Conservation (phyloP, 345 rosid genomes). For the Alliaria petiolata region DNA sequence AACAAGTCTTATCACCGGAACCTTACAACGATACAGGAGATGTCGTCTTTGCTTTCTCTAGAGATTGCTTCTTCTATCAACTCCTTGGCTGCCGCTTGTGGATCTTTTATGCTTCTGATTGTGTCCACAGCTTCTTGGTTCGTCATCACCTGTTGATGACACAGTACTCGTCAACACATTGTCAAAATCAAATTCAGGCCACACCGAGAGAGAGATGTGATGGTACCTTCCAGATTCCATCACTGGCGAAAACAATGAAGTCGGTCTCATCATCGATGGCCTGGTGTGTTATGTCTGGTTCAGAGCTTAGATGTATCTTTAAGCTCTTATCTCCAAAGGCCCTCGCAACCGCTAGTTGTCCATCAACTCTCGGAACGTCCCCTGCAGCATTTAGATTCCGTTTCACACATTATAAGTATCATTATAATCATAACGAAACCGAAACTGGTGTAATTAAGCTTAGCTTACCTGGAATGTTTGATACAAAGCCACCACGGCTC, state of each 20-base stretch:
- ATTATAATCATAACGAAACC: no score
- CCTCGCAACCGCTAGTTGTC: conserved; percentile 90
- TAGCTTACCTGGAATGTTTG: conserved; percentile 69
- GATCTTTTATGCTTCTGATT: conserved; percentile 57
- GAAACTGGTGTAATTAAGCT: background rate
- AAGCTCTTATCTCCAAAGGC: conserved; percentile 87
- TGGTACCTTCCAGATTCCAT: conserved; percentile 97
- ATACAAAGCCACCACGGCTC: conserved; percentile 83
- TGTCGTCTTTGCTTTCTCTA: conserved; percentile 77
- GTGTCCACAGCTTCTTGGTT: conserved; percentile 73
- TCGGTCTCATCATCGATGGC: conserved; percentile 43
- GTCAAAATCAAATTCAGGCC: background rate
- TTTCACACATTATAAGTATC: background rate
- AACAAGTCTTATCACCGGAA: conserved; percentile 32
- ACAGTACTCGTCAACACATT: background rate
- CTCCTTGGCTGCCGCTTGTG: conserved; percentile 62
- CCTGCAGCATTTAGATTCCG: conserved; percentile 39
- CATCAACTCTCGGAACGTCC: conserved; percentile 88
- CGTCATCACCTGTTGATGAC: conserved; percentile 59
- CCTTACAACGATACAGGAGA: conserved; percentile 83
- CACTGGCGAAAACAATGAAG: conserved; percentile 76
- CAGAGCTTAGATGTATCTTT: conserved; percentile 85
- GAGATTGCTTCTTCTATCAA: conserved; percentile 65
- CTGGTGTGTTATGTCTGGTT: conserved; percentile 50
- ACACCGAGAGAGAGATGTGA: background rate